Conservation (phyloP, 345 rosid genomes). For the Syzygium aqueum region DNA sequence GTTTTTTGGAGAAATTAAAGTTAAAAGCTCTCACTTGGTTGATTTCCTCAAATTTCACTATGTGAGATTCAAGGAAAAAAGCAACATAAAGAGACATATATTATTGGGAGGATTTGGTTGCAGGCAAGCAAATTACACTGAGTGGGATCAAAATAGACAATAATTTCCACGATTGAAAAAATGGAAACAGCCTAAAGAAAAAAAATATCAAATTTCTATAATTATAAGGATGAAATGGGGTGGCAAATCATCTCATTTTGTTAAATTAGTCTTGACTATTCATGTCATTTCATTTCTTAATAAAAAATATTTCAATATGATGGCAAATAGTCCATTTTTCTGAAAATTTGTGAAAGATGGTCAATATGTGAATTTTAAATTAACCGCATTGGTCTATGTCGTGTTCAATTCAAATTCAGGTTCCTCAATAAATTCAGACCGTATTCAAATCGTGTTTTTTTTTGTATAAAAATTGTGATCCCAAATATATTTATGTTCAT, state of each 20-base stretch:
- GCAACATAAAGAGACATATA: too few relatives aligned
- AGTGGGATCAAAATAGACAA: not conserved
- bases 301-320: not conserved
- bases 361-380: not conserved
- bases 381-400: accelerated
- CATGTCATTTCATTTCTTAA: not conserved
- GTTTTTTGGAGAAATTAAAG: not conserved
- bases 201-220: not conserved
- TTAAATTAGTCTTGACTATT: not conserved
- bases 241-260: not conserved
- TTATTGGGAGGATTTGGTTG: too few relatives aligned
- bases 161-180: not conserved
- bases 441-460: not conserved
- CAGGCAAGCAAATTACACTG: not conserved
- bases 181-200: not conserved
- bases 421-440: not conserved
- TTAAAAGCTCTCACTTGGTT: not conserved
- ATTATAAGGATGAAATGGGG: not conserved
- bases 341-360: not conserved
- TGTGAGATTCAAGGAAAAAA: too few relatives aligned
- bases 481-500: not conserved
- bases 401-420: not conserved
- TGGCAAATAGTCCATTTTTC: not conserved
- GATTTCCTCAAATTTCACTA: not conserved
- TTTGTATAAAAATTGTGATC: not conserved